Base-by-base conservation (phyloP, 2,329 filamentous ascomycete species). In the Neurospora sp. region DNA sequence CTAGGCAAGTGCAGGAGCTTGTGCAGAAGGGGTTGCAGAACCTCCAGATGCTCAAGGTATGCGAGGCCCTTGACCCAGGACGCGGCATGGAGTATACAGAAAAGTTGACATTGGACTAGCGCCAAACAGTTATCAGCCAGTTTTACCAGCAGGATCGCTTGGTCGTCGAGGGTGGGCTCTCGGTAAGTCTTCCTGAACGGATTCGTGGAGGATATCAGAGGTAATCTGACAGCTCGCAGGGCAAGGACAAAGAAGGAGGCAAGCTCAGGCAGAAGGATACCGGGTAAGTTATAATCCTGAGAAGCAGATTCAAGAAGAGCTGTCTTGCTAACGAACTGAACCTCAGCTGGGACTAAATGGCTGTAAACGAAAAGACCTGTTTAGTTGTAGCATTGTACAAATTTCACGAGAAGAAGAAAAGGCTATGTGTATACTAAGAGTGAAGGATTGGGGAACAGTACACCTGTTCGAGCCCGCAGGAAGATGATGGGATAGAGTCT, bases 111-210 rank as follows among this genome's bases (percentile, higher is more conserved):
- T 40, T 39, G 39, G 19, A 71, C 76, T 83, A 98, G 96, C 90
- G 96, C 79, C 96, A 98, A 91, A 96, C 95, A 11, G 87, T 96
- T 68, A 89, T 99, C 78, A 96, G 93, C 79, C 92, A 97, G 79
- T 98, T 98, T 82, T 98, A 93, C 83, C 92, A 97, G 82, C 81
- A 96, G 73, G 94, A 98, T 78, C 87, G 89, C 78, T 86, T 99
- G 81, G 96, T 99, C 15, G 92, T 99, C 0, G 96, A 99, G 81
- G 92, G 92, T 19, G 91, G 92, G 71, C 90, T 93, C 80, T 89
- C 91, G 76, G 91, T 93, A 86, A 74, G 87, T 82, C 67, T 66
- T 9, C 4, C 9, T 33, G 13, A 42, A 36, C 13, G 8, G 11
- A 11, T 6, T 5, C 10, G 69, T 66, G 28, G 66, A 71, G 43